Evolutionary conservation across 2,329 filamentous ascomycete genomes (phyloP), one percentile per base, ranked within the genome.

Genomic region (Colletotrichum acutatum): DNA sequence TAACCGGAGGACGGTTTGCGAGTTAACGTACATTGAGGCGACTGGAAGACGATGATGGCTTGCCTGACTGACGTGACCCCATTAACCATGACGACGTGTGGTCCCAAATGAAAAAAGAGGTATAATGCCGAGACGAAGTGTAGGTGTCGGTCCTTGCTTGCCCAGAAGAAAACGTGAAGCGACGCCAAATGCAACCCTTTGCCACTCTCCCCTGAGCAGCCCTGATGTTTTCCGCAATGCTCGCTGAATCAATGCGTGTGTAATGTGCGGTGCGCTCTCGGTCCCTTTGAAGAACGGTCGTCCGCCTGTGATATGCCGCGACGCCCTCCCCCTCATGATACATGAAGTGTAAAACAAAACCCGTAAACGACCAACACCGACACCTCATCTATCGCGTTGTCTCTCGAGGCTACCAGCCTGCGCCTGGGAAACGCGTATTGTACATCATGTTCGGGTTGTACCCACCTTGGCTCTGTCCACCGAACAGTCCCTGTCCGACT

Each of bases 401-500:
- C 63, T 49, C 42, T 57, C 14, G 26, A 60, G 52, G 34, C 66
- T 66, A 76, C 75, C 75, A 78, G 76, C 79, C 74, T 32, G 66
- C 71, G n/a, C 74, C 74, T 52, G 69, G 74, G 72, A 75, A 75
- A 28, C 74, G 74, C 54, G 72, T 74, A 64, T 89, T 89, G 83
- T 97, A 97, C 90, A 97, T 94, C 90, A 94, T 93, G 84, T 88
- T 91, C 80, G 91, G 90, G 82, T 93, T 95, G 91, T 97, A 98
- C 93, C 94, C 95, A 97, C 95, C 95, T 96, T 97, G 93, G 82
- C 87, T 89, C 89, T 93, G 93, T 86, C 94, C 94, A 86, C 93
- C 93, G 87, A 97, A 97, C 84, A 97, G 90, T 85, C 94, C 94
- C 90, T 97, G 94, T 85, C 94, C 93, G 87, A 92, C 92, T 90